A percentile compares a stretch with the other conserved stretches of the same genome.
These are phyloP conservation scores for Neofusicoccum parvum DNA, from an alignment of 2,329 filamentous ascomycete genomes.

Conservation along the genomic window DNA sequence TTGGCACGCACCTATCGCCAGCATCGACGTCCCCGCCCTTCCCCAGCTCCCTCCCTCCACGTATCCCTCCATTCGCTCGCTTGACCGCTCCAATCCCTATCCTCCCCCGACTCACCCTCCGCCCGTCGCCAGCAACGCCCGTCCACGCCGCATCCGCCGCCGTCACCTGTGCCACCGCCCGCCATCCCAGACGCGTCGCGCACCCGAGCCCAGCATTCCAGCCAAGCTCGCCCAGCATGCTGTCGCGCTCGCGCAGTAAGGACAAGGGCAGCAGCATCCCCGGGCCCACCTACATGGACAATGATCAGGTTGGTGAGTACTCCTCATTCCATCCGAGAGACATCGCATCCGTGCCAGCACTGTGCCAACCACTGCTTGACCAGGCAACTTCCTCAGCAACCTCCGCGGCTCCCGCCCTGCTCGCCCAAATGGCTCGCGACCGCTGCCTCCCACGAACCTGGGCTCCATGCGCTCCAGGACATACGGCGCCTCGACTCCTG, in stretches of 20 bases:
- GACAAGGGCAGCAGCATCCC: slow-evolving; percentile 38
- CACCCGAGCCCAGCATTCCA: slow-evolving; percentile 1
- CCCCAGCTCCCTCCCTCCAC: neutral
- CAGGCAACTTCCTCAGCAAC: slow-evolving; percentile 71
- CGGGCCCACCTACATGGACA: slow-evolving; percentile 39
- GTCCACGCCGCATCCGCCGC: neutral
- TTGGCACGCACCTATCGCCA: slow-evolving; percentile 10
- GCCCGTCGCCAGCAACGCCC: neutral
- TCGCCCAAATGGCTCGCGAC: slow-evolving; percentile 71
- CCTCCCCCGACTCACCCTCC: neutral
- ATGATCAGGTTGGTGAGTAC: slow-evolving; percentile 43
- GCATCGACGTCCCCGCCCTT: slow-evolving; percentile 8
- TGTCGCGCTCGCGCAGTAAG: slow-evolving; percentile 38
- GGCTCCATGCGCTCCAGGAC: slow-evolving; percentile 28
- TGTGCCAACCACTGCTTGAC: slow-evolving; percentile 21
- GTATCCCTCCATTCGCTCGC: slow-evolving; percentile 8
- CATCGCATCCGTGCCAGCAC: neutral
- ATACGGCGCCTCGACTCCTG: slow-evolving; percentile 28
- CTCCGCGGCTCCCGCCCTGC: slow-evolving; percentile 68
- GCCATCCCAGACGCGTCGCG: neutral
- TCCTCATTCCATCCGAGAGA: neutral
- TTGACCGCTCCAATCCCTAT: slow-evolving; percentile 11
- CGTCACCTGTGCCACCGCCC: neutral
- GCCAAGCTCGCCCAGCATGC: slow-evolving; percentile 24
- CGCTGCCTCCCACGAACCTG: slow-evolving; percentile 57